These are phyloP conservation scores for Fomitopsis pinicola DNA, from an alignment of 1,284 basidiomycete species.

Conservation along the genomic window DNA sequence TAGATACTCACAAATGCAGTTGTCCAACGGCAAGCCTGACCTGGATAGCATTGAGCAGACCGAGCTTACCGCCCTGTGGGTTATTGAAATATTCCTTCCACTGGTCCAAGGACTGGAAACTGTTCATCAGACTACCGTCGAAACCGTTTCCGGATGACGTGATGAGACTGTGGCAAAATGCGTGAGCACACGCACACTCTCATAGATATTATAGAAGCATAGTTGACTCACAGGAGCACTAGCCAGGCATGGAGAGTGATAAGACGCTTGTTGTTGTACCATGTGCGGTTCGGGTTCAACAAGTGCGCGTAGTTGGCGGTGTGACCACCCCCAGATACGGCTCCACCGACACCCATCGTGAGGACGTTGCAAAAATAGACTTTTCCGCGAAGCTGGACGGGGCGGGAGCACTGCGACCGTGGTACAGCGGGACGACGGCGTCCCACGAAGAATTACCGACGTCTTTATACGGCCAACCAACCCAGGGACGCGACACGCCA, in stretches of 20 bases:
- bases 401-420: constrained; percentile 14
- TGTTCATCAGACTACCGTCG: constrained; percentile 77
- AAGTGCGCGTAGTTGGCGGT: constrained; percentile 46
- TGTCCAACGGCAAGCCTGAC: constrained; percentile 27
- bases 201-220: not conserved
- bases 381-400: constrained; percentile 16
- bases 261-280: constrained; percentile 68
- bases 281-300: constrained; percentile 59
- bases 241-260: constrained; percentile 67
- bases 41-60: constrained; percentile 76
- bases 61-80: constrained; percentile 56
- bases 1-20: not conserved
- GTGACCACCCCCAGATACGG: constrained; percentile 13
- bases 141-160: constrained; percentile 76
- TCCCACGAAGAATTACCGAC: constrained; percentile 16
- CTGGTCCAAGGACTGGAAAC: constrained; percentile 58
- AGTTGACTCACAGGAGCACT: constrained; percentile 47
- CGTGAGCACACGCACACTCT: not conserved
- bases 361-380: constrained; percentile 19
- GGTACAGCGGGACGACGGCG: not conserved
- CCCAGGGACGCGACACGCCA: constrained; percentile 1
- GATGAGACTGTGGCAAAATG: constrained; percentile 47
- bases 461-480: constrained; percentile 20
- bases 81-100: constrained; percentile 57
- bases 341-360: constrained; percentile 46